Evolutionary conservation across 2,329 filamentous ascomycete species (phyloP).

Genomic region (Neofusicoccum umdonicola): DNA sequence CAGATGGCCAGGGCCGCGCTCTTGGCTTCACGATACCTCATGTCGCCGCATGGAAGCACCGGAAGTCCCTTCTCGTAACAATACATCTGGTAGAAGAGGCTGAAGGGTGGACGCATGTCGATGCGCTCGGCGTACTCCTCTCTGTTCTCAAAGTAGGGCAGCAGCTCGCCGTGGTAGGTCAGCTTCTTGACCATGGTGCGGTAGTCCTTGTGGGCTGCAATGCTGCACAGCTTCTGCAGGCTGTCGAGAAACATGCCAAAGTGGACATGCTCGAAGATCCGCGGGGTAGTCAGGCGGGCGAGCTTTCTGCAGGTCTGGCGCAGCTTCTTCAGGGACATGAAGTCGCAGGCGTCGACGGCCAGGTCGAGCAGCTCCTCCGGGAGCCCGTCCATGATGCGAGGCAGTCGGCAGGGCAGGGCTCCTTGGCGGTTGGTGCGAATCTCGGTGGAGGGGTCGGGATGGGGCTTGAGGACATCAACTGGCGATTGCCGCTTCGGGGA

Average conservation of each 20-base stretch:
- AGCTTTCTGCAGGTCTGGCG: slow-evolving; percentile 23
- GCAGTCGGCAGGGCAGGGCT: not conserved
- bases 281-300: slow-evolving; percentile 21
- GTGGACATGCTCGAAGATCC: slow-evolving; percentile 25
- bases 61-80: slow-evolving; percentile 18
- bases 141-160: slow-evolving; percentile 21
- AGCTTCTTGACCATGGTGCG: slow-evolving; percentile 26
- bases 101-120: slow-evolving; percentile 15
- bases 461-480: not conserved
- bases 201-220: slow-evolving; percentile 22
- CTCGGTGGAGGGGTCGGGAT: not conserved
- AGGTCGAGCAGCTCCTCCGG: slow-evolving; percentile 28
- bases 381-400: slow-evolving; percentile 18
- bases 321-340: slow-evolving; percentile 22
- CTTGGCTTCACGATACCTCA: not conserved
- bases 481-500: not conserved
- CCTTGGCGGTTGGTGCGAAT: not conserved
- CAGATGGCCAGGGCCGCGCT: not conserved
- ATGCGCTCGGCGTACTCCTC: slow-evolving; percentile 15
- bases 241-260: slow-evolving; percentile 24
- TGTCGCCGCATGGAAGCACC: not conserved
- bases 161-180: slow-evolving; percentile 27
- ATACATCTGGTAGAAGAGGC: slow-evolving; percentile 18
- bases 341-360: slow-evolving; percentile 23
- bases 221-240: slow-evolving; percentile 21